These are phyloP conservation scores for Yarrowia galli DNA, from an alignment of 1,139 yeast genomes.

Conservation along the genomic window DNA sequence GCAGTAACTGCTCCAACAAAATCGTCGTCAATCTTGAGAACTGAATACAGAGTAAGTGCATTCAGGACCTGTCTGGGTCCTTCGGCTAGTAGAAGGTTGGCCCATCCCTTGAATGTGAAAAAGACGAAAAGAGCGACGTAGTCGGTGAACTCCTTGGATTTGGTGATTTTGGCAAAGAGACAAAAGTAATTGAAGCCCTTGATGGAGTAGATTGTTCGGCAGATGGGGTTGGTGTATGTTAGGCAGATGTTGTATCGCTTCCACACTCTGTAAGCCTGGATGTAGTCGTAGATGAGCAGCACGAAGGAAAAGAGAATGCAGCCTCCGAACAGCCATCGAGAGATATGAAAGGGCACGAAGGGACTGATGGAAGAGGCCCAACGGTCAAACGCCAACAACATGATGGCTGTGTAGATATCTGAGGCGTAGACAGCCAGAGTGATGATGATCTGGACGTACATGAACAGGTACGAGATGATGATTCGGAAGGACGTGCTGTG, in stretches of 20 bases:
- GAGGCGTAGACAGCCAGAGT: constrained; percentile 68
- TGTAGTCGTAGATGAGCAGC: constrained; percentile 63
- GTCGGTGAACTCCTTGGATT: constrained; percentile 66
- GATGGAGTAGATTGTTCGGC: constrained; percentile 65
- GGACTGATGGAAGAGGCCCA: constrained; percentile 71
- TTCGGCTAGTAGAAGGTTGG: constrained; percentile 73
- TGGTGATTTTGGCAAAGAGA: constrained; percentile 71
- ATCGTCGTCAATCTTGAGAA: constrained; percentile 56
- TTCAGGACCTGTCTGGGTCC: constrained; percentile 90
- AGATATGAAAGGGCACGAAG: constrained; percentile 64
- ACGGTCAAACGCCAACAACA: constrained; percentile 72
- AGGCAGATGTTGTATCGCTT: constrained; percentile 71
- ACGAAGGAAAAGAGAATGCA: constrained; percentile 80
- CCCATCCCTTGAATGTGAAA: constrained; percentile 70
- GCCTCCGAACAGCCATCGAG: constrained; percentile 84
- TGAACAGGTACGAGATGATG: constrained; percentile 60
- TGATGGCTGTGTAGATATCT: constrained; percentile 82
- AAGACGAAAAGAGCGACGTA: constrained; percentile 72
- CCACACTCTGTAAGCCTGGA: constrained; percentile 66
- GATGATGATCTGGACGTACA: constrained; percentile 61
- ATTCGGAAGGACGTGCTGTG: constrained; percentile 63
- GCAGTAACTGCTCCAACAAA: constrained; percentile 61
- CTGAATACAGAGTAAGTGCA: constrained; percentile 71
- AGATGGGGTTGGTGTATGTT: constrained; percentile 71
- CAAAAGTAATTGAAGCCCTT: constrained; percentile 71